phyloP scores from a whole-genome alignment of 73 alveolate species.

The Uronychia binucleata region DNA sequence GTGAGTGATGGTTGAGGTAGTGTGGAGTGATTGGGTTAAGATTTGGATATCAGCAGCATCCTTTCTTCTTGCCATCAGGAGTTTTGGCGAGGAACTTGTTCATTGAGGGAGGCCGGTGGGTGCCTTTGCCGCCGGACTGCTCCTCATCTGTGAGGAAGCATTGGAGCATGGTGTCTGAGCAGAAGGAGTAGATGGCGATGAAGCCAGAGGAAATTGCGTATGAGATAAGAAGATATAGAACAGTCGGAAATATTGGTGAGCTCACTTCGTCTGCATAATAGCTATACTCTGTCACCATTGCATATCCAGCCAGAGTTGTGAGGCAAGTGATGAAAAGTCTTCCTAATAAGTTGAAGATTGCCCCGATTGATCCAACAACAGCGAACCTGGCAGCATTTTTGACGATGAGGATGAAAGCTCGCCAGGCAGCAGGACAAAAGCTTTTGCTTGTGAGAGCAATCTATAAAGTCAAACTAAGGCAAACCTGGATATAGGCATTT shows the following conservation, averaged over 20 bases:
- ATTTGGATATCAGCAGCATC: conserved; percentile 5
- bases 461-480: conserved; percentile 22
- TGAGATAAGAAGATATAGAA: conserved; percentile 77
- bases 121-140: conserved; percentile 70
- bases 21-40: too few relatives aligned
- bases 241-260: conserved; percentile 86
- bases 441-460: conserved; percentile 93
- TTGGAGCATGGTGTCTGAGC: conserved; percentile 92
- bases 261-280: conserved; percentile 34
- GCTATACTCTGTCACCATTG: conserved; percentile 73
- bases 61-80: not conserved
- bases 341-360: conserved; percentile 91
- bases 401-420: conserved; percentile 90
- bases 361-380: conserved; percentile 88
- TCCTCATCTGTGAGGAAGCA: conserved; percentile 95
- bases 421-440: conserved; percentile 97
- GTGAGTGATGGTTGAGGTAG: too few relatives aligned
- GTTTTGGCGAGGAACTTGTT: not conserved
- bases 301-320: conserved; percentile 85
- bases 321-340: conserved; percentile 81
- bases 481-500: conserved; percentile 93
- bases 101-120: not conserved
- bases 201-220: conserved; percentile 82
- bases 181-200: conserved; percentile 89
- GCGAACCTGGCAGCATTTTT: conserved; percentile 97